Evolutionary conservation across 768 basidiomycete species (phyloP), one percentile per base, ranked within the genome.

Genomic region (Chalciporus piperatus): DNA sequence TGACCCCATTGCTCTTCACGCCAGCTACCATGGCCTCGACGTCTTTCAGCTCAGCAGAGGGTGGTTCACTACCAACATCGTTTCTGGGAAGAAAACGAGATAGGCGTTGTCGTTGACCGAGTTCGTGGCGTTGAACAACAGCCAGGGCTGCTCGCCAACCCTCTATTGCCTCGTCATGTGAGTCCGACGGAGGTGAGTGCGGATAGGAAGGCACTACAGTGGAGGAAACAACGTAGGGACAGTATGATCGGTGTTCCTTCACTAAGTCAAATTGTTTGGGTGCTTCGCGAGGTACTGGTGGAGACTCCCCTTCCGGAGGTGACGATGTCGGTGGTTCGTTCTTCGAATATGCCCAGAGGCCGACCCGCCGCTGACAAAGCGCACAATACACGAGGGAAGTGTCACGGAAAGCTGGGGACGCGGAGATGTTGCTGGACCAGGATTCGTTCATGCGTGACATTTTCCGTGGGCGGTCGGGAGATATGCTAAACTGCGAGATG

Each of bases 121-220:
- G 72, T 6, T 85, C 85, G 59, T 87, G 80, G 20, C 89, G 79
- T 46, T 84, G 67, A 16, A 89, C 73, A 20, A 87, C 78, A 7
- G 78, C 78, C 52, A 91, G 67, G n/a, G 89, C 82, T 11, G 89
- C 89, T 32, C 84, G 75, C 90, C 90, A 92, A 14, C 90, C 90
- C 62, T 92, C 90, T 22, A 85, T 49, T 41, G 50, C 57, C 8
- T 40, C 59, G 32, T 51, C 56, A 35, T 71, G 70, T 17, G 73
- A 58, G 33, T 48, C 46, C 44, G n/a, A 19, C 38, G 45, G 14
- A 45, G 47, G 50, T 12, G 58, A 62, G 13, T 60, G 62, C 11
- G 81, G 77, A 9, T 83, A 65, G 3, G 82, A 78, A 4, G 86
- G 85, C 11, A 89, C 72, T 2, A 74, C 61, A 3, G 85, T 89